phyloP scores from a whole-genome alignment of 176 grass and related monocot species.

The Typha latifolia region DNA sequence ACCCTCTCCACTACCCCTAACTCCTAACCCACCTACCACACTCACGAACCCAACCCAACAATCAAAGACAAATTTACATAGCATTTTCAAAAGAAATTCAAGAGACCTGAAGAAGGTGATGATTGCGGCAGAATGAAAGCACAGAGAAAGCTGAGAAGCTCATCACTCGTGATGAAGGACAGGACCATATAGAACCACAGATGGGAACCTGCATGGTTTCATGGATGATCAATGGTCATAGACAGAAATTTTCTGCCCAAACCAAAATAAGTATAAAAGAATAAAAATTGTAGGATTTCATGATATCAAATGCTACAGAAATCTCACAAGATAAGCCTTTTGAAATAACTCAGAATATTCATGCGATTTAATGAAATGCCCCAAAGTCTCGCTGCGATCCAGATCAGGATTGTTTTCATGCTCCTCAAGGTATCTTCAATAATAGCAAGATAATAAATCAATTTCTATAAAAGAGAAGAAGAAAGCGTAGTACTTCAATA shows the following conservation, averaged over 20 bases:
- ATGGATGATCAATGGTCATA: not conserved
- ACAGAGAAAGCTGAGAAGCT: not conserved
- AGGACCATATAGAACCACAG: not conserved
- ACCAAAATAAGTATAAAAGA: too few species aligned
- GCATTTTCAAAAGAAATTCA: not conserved
- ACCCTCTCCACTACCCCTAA: too few species aligned
- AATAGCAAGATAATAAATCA: slow-evolving; percentile 4
- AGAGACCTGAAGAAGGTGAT: not conserved
- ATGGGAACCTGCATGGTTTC: not conserved
- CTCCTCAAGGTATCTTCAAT: slow-evolving; percentile 60
- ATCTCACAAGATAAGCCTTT: slow-evolving; percentile 62
- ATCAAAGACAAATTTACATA: not conserved
- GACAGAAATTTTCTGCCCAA: not conserved
- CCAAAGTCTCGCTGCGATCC: slow-evolving; percentile 59
- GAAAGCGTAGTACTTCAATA: not conserved
- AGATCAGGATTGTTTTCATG: slow-evolving; percentile 59
- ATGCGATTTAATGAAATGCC: slow-evolving; percentile 57
- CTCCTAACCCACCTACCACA: too few species aligned
- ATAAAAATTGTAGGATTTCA: not conserved
- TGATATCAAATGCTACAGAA: not conserved
- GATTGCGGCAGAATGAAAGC: not conserved
- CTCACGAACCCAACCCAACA: not conserved
- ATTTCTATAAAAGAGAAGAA: not conserved
- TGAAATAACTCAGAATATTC: slow-evolving; percentile 73
- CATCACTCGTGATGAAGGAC: not conserved